Percentiles rank a stretch among this genome's conserved stretches.
Conservation (phyloP, 2,329 filamentous ascomycete genomes). For the Lasiodiplodia gonubiensis region DNA sequence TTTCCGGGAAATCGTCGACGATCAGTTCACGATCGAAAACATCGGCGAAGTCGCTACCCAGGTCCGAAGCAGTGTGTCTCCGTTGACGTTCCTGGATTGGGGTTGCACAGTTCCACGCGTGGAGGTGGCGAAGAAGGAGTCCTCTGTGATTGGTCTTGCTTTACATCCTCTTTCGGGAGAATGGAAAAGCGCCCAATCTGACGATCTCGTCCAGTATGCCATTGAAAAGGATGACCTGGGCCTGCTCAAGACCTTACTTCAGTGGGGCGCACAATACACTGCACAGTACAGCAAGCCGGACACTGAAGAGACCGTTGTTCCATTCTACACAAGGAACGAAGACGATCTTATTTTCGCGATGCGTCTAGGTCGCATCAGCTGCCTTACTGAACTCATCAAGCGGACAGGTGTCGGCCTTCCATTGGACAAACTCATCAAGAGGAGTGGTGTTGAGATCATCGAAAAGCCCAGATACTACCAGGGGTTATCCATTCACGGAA, state of each 20-base stretch:
- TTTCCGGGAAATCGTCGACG: slow-evolving; percentile 63
- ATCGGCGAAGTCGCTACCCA: slow-evolving; percentile 71
- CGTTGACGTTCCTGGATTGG: slow-evolving; percentile 59
- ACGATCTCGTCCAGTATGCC: slow-evolving; percentile 40
- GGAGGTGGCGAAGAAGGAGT: slow-evolving; percentile 5
- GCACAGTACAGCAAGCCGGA: slow-evolving; percentile 32
- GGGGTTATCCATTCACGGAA: slow-evolving; percentile 76
- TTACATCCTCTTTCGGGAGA: slow-evolving; percentile 5
- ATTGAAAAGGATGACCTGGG: slow-evolving; percentile 36
- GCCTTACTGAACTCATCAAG: slow-evolving; percentile 69
- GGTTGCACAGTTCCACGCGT: slow-evolving; percentile 29
- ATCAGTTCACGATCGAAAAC: slow-evolving; percentile 76
- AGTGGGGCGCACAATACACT: slow-evolving; percentile 32
- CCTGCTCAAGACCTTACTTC: slow-evolving; percentile 34
- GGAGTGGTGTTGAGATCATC: slow-evolving; percentile 66
- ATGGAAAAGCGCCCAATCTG: not conserved
- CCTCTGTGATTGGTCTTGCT: slow-evolving; percentile 29
- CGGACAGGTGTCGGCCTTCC: slow-evolving; percentile 72
- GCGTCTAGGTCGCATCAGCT: slow-evolving; percentile 55
- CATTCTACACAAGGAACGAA: slow-evolving; percentile 33
- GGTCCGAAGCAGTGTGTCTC: slow-evolving; percentile 65
- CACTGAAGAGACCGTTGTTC: slow-evolving; percentile 26
- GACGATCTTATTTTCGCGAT: slow-evolving; percentile 51
- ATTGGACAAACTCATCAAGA: slow-evolving; percentile 68
- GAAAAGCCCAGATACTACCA: slow-evolving; percentile 76